A percentile compares a stretch with the other conserved stretches of the same genome.
Evolutionary conservation across 139 green algal genomes (phyloP).

Genomic region (Tetradesmus lagerheimii): DNA sequence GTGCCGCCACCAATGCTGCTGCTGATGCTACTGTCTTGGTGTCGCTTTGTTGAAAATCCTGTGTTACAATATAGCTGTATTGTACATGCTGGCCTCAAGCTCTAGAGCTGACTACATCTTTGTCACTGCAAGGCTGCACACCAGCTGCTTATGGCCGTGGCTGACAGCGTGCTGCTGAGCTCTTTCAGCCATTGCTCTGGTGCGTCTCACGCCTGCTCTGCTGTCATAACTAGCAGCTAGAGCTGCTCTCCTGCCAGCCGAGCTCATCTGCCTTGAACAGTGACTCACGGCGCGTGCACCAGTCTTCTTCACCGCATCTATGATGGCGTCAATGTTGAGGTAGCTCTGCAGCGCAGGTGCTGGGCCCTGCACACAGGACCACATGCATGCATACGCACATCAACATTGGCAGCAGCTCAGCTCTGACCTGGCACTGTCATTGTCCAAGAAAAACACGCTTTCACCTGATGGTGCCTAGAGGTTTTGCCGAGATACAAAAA

Average conservation of each 20-base stretch:
- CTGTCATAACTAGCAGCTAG: neutral
- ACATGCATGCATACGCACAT: neutral
- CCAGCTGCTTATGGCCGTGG: too few relatives aligned
- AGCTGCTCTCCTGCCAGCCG: neutral
- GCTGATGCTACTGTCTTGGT: too few relatives aligned
- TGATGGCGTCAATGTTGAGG: slow-evolving; percentile 73
- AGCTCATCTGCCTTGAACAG: neutral
- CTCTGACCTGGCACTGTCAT: neutral
- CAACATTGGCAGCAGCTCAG: neutral
- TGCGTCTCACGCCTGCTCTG: neutral
- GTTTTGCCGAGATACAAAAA: too few relatives aligned
- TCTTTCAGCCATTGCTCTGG: too few relatives aligned
- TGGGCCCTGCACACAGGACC: slow-evolving; percentile 56
- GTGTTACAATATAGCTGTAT: too few relatives aligned
- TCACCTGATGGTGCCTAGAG: too few relatives aligned
- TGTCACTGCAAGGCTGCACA: too few relatives aligned
- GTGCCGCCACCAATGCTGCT: too few relatives aligned
- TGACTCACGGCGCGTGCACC: slow-evolving; percentile 69
- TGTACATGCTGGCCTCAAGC: too few relatives aligned
- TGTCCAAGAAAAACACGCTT: neutral
- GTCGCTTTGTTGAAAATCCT: too few relatives aligned
- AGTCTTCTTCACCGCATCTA: slow-evolving; percentile 69
- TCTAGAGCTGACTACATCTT: too few relatives aligned
- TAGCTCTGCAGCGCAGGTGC: slow-evolving; percentile 82
- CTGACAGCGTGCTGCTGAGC: too few relatives aligned